Evolutionary conservation across 345 rosid genomes (phyloP).

Genomic region (Anacardium occidentale): DNA sequence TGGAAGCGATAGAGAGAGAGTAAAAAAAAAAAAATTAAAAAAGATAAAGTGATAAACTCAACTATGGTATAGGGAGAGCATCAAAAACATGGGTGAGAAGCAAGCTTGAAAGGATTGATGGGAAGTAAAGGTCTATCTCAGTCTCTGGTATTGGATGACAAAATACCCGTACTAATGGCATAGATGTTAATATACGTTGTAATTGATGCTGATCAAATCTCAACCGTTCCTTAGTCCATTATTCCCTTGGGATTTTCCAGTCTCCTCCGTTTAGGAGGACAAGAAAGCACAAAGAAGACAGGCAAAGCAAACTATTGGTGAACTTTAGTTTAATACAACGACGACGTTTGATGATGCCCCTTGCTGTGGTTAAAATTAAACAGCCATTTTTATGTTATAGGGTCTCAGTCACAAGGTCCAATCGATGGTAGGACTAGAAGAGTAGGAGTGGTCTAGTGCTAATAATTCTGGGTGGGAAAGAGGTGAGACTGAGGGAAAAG

Average conservation of each 20-base stretch:
- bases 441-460: too few species aligned
- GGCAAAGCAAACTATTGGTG: not conserved
- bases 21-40: too few species aligned
- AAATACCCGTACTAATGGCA: slow-evolving; percentile 13
- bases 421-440: slow-evolving; percentile 7
- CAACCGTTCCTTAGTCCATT: slow-evolving; percentile 10
- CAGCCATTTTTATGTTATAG: slow-evolving; percentile 1
- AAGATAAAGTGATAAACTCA: not conserved
- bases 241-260: slow-evolving; percentile 15
- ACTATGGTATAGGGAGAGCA: slow-evolving; percentile 1
- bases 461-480: slow-evolving; percentile 8
- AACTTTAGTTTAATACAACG: not conserved
- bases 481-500: too few species aligned
- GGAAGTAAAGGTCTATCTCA: slow-evolving; percentile 17
- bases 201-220: slow-evolving; percentile 15
- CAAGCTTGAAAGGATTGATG: slow-evolving; percentile 18
- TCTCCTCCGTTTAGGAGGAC: not conserved
- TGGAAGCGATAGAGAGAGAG: not conserved
- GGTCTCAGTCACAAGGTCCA: slow-evolving; percentile 1
- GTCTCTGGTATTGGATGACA: not conserved
- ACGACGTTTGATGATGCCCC: not conserved
- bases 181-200: too few species aligned
- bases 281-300: not conserved
- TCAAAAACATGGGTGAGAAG: slow-evolving; percentile 10
- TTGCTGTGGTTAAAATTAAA: not conserved